Evolutionary conservation across 306 rosid genomes (phyloP).

Genomic region (Cucurbita argyrosperma): DNA sequence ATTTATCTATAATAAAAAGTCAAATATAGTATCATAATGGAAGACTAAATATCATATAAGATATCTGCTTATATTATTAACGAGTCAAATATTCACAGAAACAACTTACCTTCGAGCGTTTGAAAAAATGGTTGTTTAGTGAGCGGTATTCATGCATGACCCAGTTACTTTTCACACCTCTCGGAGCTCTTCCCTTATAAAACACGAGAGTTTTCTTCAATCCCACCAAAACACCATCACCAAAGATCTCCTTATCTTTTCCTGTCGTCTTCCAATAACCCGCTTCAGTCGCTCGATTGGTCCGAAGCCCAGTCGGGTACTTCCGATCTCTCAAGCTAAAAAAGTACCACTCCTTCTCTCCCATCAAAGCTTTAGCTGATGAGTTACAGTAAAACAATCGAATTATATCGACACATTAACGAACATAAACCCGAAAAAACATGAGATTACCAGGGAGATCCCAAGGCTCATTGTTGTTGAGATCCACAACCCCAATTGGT

Average conservation of each 20-base stretch:
- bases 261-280: slow-evolving; percentile 98
- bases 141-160: slow-evolving; percentile 90
- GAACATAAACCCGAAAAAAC: no score
- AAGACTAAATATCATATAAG: no score
- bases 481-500: slow-evolving; percentile 77
- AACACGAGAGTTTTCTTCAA: slow-evolving; percentile 96
- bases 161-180: slow-evolving; percentile 90
- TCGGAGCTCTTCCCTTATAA: slow-evolving; percentile 88
- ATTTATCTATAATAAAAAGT: no score
- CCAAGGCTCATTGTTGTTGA: slow-evolving; percentile 93
- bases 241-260: slow-evolving; percentile 67
- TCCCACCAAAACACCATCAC: slow-evolving; percentile 37
- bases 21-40: no score
- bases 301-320: slow-evolving; percentile 81
- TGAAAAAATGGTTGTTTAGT: slow-evolving; percentile 35
- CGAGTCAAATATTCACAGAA: no score
- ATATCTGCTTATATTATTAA: no score
- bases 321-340: slow-evolving; percentile 69
- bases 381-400: not conserved
- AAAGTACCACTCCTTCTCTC: slow-evolving; percentile 89
- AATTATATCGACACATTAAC: not conserved
- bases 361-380: slow-evolving; percentile 70
- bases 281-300: slow-evolving; percentile 81
- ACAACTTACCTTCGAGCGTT: slow-evolving; percentile 42
- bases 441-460: slow-evolving; percentile 63